Evolutionary conservation across 2,329 filamentous ascomycete species (phyloP), one percentile per base, ranked within the genome.

Genomic region (Colletotrichum eleusines): DNA sequence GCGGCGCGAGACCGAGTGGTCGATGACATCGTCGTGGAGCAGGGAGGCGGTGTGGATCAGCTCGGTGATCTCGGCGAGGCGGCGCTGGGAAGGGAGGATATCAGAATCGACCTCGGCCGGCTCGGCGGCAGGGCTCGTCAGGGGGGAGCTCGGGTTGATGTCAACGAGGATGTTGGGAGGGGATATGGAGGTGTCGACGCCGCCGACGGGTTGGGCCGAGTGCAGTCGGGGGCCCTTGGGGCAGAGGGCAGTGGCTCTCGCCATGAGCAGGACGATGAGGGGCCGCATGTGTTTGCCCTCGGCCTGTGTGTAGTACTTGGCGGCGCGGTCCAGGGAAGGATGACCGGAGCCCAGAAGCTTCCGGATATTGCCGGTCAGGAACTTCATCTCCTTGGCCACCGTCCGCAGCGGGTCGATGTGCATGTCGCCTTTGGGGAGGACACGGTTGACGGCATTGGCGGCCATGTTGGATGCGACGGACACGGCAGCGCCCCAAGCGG

Each of bases 211-310:
- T 78, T 82, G 85, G 2, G 80, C 73, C 12, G 80, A 75, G n/a
- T 80, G 78, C 5, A 78, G 76, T 23, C 81, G 79, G 16, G 82
- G 77, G 3, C 80, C 80, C 79, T 95, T 85, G 85, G 94, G 82
- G 86, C 92, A 86, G 65, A 94, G 84, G n/a, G 94, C 90, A 1
- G 95, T 98, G 6, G 96, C 96, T 79, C 95, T 90, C 73, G 95
- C 95, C 95, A 99, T 98, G 76, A 99, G 90, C 73, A 99, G 89
- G 38, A 99, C 95, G 72, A 99, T 92, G 81, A 98, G 89, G 38
- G 96, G 96, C 75, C 96, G 91, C 76, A 99, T 91, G 82, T 98
- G 96, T 84, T 99, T 99, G 73, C 96, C 96, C 85, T 98, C 94
- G 71, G 93, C 93, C 77, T 95, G 93, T 28, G 96, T 97, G 81